Conservation (phyloP, 2,329 filamentous ascomycete species). For the Talaromyces verruculosus region DNA sequence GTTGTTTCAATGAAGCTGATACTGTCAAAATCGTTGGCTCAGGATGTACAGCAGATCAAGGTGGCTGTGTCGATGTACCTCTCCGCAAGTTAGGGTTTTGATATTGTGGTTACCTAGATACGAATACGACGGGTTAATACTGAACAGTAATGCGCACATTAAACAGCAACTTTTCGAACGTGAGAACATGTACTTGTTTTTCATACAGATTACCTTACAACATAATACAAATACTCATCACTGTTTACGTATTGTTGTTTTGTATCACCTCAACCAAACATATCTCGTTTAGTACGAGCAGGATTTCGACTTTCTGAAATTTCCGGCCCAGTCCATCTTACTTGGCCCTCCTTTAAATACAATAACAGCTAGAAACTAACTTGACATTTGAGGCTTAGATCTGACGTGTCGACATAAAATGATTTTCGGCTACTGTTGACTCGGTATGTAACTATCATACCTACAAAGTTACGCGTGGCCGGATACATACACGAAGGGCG, state of each 20-base stretch:
- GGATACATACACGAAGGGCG: neutral
- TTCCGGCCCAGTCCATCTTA: neutral
- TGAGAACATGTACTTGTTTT: neutral
- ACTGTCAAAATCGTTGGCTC: neutral
- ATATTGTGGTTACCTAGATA: constrained; percentile 6
- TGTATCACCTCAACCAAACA: neutral
- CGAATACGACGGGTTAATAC: neutral
- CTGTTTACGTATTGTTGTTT: neutral
- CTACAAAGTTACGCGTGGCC: neutral
- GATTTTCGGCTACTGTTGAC: neutral
- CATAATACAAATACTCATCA: neutral
- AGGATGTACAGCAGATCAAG: neutral
- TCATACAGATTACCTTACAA: neutral
- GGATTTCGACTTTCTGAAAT: neutral
- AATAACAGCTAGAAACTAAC: no score
- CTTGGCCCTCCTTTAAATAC: neutral
- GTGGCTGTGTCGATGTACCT: neutral
- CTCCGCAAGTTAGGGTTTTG: neutral
- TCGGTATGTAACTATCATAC: neutral
- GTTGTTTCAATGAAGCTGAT: neutral
- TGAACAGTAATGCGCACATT: neutral
- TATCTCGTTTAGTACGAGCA: neutral
- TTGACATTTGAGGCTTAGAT: neutral
- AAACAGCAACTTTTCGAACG: neutral
- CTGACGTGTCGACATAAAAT: neutral